phyloP scores from a whole-genome alignment of 2,329 filamentous ascomycete genomes.

The Aspergillus ustus region DNA sequence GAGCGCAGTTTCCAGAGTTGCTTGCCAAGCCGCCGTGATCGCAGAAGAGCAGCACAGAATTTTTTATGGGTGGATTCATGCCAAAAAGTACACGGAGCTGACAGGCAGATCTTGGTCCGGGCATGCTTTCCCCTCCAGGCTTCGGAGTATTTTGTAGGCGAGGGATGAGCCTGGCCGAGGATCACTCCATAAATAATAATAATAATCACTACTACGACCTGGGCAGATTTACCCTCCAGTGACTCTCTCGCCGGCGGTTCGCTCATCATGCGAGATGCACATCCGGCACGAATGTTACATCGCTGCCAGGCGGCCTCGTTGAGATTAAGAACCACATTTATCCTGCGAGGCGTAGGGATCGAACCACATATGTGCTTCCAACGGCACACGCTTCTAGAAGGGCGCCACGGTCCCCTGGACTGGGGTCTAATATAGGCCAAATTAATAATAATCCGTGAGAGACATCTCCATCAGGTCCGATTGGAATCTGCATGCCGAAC shows the following conservation, averaged over 20 bases:
- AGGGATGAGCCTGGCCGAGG: background rate
- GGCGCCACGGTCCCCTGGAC: background rate
- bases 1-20: background rate
- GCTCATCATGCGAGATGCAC: background rate
- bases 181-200: background rate
- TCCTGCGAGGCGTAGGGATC: background rate
- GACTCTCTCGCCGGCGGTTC: background rate
- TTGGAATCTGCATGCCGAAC: constrained; percentile 5
- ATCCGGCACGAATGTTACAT: background rate
- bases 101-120: constrained; percentile 21
- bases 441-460: constrained; percentile 7
- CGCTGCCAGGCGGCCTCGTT: background rate
- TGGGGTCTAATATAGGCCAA: background rate
- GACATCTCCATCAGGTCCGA: constrained; percentile 1
- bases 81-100: constrained; percentile 18
- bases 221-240: background rate
- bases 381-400: constrained; percentile 18
- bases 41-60: constrained; percentile 10
- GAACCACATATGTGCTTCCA: constrained; percentile 9
- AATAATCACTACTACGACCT: background rate
- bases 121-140: background rate
- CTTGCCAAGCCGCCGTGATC: background rate
- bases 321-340: background rate
- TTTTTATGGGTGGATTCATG: constrained; percentile 16
- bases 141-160: constrained; percentile 9